Evolutionary conservation across 768 basidiomycete genomes (phyloP).

Genomic region (Gyrodon lividus): DNA sequence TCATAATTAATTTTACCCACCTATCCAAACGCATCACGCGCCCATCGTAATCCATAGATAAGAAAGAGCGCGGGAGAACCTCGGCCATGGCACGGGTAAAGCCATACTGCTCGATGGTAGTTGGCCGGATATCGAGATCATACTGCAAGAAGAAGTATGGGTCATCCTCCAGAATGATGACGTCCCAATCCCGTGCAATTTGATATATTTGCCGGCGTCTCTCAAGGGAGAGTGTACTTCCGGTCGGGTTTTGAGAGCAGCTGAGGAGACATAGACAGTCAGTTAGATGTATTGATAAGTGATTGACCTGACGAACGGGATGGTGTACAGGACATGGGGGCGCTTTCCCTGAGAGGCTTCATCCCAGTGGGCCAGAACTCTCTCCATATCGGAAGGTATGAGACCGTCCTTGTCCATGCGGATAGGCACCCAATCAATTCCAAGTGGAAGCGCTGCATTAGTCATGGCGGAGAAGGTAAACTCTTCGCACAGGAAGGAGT

Average conservation of each 20-base stretch:
- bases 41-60: constrained; percentile 48
- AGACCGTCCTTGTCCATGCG: constrained; percentile 51
- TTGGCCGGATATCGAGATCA: constrained; percentile 26
- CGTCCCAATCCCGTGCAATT: constrained; percentile 46
- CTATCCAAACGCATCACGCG: constrained; percentile 50
- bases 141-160: constrained; percentile 53
- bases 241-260: constrained; percentile 50
- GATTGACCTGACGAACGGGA: constrained; percentile 37
- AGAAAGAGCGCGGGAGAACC: constrained; percentile 40
- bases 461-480: constrained; percentile 43
- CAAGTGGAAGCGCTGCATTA: constrained; percentile 40
- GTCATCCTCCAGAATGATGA: constrained; percentile 52
- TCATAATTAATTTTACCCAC: constrained; percentile 11
- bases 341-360: constrained; percentile 41
- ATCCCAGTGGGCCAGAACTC: constrained; percentile 43
- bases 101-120: constrained; percentile 24
- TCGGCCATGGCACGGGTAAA: constrained; percentile 32
- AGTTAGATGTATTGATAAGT: not conserved
- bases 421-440: constrained; percentile 43
- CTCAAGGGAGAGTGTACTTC: constrained; percentile 43
- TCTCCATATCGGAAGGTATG: constrained; percentile 48
- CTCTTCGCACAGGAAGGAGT: constrained; percentile 44
- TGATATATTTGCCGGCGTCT: constrained; percentile 49
- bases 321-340: constrained; percentile 51
- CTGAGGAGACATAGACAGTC: constrained; percentile 10